Base-by-base conservation (phyloP, 305 asterid species). In the Striga hermonthica region DNA sequence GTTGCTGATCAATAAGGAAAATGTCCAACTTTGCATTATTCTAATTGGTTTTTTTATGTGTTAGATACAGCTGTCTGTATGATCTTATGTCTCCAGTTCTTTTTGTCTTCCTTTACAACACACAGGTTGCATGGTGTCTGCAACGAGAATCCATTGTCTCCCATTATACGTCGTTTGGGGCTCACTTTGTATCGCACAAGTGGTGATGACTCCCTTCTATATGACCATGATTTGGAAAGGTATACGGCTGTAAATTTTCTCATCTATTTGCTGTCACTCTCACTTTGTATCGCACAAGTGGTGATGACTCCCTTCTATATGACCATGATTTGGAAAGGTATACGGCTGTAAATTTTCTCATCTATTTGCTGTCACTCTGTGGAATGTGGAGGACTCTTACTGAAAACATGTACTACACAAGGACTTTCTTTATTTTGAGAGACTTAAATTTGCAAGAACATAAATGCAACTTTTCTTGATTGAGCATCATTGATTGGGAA, bases 211-310 rank as follows among this genome's bases (percentile, higher is more conserved):
- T 93, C 98, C 57, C 80, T 93, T 72, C 79, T 93, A 14, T 93
- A 93, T 76, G 98, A 93, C 80, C 98, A 93, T 70, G 98, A 93
- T 71, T 75, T 93, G 78, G 97, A 93, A 80, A 93, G 98, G 98
- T 89, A 72, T 31, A 79, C 4, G 11, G 14, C 56, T 66, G 62
- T 62, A 10, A 67, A 69, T 49, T 66, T 61, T 16, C 40, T 39
- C 36, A 39, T 38, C 58, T 65, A 40, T 43, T 61, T 8, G 40
- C 28, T 66, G 67, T 36, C 54, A 16, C 4, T 41, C 48, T 66
- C n/a, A n/a, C n/a, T n/a, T n/a, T n/a, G n/a, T n/a, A 93, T 69
- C 91, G 97, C 41, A 93, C 98, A 52, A 93, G 98, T 74, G 98
- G 95, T 31, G 98, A 93, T 9, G 84, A 90, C 79, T 93, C 98